Conservation (phyloP, 2,329 filamentous ascomycete species). For the Lomentospora prolificans region DNA sequence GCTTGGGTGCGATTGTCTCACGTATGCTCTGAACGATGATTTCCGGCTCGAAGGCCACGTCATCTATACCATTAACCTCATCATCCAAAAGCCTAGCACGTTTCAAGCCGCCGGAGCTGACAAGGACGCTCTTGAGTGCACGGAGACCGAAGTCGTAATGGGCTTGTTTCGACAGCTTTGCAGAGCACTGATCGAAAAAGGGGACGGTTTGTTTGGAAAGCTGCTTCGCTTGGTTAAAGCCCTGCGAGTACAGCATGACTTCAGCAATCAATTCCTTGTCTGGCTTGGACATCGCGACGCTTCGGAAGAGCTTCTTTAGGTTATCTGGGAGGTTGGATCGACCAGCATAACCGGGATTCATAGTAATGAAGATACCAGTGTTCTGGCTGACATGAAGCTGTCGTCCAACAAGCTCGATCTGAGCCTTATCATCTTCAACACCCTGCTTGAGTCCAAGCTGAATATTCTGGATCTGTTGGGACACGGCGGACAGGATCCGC, state of each 20-base stretch:
- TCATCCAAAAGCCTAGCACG: conserved; percentile 61
- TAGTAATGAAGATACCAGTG: conserved; percentile 98
- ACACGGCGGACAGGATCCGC: conserved; percentile 93
- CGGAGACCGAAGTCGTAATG: conserved; percentile 98
- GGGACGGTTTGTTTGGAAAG: conserved; percentile 94
- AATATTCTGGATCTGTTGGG: conserved; percentile 98
- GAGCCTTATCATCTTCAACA: conserved; percentile 67
- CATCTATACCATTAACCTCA: conserved; percentile 4
- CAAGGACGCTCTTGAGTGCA: conserved; percentile 94
- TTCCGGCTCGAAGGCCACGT: conserved; percentile 68
- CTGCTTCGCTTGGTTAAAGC: conserved; percentile 91
- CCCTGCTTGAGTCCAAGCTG: conserved; percentile 88
- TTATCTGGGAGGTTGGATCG: conserved; percentile 98
- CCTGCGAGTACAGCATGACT: conserved; percentile 99
- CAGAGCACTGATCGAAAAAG: conserved; percentile 89
- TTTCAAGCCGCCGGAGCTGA: conserved; percentile 95
- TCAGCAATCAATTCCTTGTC: conserved; percentile 99
- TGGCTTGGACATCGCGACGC: conserved; percentile 98
- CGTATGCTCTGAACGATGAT: conserved; percentile 98
- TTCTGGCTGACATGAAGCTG: conserved; percentile 83
- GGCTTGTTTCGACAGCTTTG: conserved; percentile 81
- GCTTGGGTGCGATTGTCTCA: conserved; percentile 95
- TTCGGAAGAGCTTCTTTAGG: conserved; percentile 98
- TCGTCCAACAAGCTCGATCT: conserved; percentile 90
- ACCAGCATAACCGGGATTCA: conserved; percentile 98